Base-by-base conservation (phyloP, 176 grass and related monocot species). In the Panicum miliaceum region DNA sequence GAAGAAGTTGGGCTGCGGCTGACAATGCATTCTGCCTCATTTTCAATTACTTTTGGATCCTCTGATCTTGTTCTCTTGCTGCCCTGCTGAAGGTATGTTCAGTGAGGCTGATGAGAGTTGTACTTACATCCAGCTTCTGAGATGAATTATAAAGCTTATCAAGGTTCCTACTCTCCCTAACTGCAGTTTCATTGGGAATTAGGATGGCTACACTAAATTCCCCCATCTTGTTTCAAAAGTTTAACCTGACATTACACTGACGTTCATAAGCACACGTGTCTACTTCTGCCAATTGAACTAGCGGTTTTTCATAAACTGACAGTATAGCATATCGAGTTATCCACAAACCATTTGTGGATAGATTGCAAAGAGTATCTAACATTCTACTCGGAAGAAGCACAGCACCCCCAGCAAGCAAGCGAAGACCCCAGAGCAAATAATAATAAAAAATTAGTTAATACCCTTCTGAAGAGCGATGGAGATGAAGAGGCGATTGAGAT, bases 361-460 rank as follows among this genome's bases (percentile, higher is more conserved):
- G 25, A 64, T 15, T 15, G 4, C 8, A 60, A 1, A 34, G 26
- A 32, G 60, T 26, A 64, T 64, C 1, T 64, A 64, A 11, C 66
- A 69, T 42, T 70, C 38, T 25, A 45, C 36, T 12, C n/a, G n/a
- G 68, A 73, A 73, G 70, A 73, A 73, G 13, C 43, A 25, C 37
- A 41, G 2, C 8, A 12, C 35, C 56, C 53, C 56, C 53, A 61
- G 2, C 42, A 19, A 52, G 3, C 13, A 14, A 50, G 13, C 48
- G 14, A 22, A 19, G 13, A 43, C 5, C 3, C 48, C n/a, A 23
- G 12, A 29, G 14, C 8, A 27, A 5, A n/a, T n/a, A n/a, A n/a
- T n/a, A n/a, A n/a, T n/a, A 65, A 46, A 16, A 37, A 10, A 51
- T 1, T 3, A 5, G 18, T 53, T 20, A 53, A 5, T 53, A 53